These are phyloP conservation scores for Fusarium longipes DNA, from an alignment of 2,329 filamentous ascomycete genomes.

Conservation along the genomic window DNA sequence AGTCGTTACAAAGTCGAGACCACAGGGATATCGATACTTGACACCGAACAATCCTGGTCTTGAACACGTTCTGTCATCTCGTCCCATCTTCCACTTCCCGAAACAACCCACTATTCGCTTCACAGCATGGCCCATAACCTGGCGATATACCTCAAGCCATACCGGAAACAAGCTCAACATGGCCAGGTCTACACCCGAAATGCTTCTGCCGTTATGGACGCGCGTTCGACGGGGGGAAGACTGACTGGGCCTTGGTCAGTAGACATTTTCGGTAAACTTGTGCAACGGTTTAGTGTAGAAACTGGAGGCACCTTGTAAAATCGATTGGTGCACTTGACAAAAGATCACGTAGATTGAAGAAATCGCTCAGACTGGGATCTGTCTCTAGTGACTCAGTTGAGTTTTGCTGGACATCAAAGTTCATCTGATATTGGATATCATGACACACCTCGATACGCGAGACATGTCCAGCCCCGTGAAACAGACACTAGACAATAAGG, in stretches of 20 bases:
- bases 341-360: constrained; percentile 4
- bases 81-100: constrained; percentile 15
- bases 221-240: constrained; percentile 37
- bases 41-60: not conserved
- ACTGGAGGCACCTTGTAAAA: not conserved
- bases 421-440: constrained; percentile 21
- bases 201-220: constrained; percentile 28
- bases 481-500: not conserved
- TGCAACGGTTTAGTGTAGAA: constrained; percentile 21
- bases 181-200: constrained; percentile 3
- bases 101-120: not conserved
- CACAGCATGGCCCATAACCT: not conserved
- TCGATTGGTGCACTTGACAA: constrained; percentile 1
- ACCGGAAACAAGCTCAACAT: constrained; percentile 4
- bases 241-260: constrained; percentile 20
- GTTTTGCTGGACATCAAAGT: not conserved
- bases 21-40: constrained; percentile 7
- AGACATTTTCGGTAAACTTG: constrained; percentile 25
- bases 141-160: constrained; percentile 15
- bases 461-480: constrained; percentile 23
- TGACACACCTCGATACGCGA: constrained; percentile 13
- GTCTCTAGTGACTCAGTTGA: not conserved
- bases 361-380: not conserved
- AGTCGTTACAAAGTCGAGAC: not conserved
- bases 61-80: not conserved